phyloP scores from a whole-genome alignment of 1,284 basidiomycete species.

The Ustilago sp. region DNA sequence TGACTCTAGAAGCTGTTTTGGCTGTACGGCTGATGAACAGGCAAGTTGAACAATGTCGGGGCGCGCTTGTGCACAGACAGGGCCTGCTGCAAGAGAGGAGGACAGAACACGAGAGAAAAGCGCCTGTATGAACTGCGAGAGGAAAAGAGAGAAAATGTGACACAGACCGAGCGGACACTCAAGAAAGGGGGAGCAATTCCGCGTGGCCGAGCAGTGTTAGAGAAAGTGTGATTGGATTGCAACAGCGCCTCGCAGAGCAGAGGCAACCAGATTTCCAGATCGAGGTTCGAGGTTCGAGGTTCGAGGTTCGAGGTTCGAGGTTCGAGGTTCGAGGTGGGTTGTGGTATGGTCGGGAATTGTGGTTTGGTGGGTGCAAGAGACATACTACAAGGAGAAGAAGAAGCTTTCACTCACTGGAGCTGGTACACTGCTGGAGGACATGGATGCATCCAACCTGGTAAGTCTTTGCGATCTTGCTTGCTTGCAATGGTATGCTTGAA shows the following conservation, averaged over 20 bases:
- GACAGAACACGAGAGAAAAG: not conserved
- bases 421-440: no score
- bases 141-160: not conserved
- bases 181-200: not conserved
- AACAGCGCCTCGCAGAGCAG: not conserved
- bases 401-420: no score
- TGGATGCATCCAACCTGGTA: no score
- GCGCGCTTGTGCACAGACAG: not conserved
- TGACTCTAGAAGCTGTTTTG: not conserved
- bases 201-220: slow-evolving; percentile 13
- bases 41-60: not conserved
- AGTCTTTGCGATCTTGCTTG: no score
- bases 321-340: not conserved
- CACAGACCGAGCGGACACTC: not conserved
- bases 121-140: not conserved
- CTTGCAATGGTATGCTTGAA: no score
- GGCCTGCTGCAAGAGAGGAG: not conserved
- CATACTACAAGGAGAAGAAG: no score
- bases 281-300: not conserved
- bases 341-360: not conserved
- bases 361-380: no score
- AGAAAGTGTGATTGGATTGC: not conserved
- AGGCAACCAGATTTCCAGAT: not conserved
- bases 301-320: no score
- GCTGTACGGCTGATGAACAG: not conserved